Conservation (phyloP, 106 monocot genomes). For the Triglochin maritima region DNA sequence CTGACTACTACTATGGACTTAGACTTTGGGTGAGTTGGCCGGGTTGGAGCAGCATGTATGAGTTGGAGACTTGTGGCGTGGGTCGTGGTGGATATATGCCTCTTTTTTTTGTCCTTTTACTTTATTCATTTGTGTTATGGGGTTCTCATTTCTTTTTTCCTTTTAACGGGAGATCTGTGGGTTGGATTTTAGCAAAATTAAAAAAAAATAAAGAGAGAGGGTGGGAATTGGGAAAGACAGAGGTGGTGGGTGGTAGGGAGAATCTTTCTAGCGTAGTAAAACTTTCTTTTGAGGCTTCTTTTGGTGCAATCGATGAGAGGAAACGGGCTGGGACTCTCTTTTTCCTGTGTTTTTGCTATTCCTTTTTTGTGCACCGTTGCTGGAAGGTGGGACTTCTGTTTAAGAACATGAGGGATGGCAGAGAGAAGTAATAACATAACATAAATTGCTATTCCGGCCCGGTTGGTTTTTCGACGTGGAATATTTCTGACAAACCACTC, state of each 20-base stretch:
- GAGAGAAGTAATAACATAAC: not conserved
- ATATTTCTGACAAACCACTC: slow-evolving; percentile 2
- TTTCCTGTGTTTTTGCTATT: slow-evolving; percentile 4
- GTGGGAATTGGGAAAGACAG: not conserved
- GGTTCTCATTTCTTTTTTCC: not conserved
- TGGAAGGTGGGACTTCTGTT: not conserved
- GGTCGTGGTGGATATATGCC: not conserved
- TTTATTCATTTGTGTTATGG: not conserved
- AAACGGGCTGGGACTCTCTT: slow-evolving; percentile 5
- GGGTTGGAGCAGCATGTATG: too few species aligned
- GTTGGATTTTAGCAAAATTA: slow-evolving; percentile 4
- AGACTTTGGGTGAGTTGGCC: too few species aligned
- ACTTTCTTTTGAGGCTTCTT: slow-evolving; percentile 15
- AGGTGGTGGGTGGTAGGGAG: not conserved
- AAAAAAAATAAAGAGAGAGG: slow-evolving; percentile 1
- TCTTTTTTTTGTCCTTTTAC: not conserved
- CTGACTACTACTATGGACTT: too few species aligned
- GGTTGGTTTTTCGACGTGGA: not conserved
- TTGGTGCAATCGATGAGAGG: slow-evolving; percentile 29
- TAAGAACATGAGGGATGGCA: not conserved
- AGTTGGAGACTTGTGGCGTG: too few species aligned
- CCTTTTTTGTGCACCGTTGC: slow-evolving; percentile 7
- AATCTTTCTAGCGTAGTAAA: not conserved
- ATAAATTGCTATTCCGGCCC: not conserved
- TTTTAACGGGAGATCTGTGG: not conserved